Base-by-base conservation (phyloP, 1,284 basidiomycete genomes). In the Malassezia caprae region DNA sequence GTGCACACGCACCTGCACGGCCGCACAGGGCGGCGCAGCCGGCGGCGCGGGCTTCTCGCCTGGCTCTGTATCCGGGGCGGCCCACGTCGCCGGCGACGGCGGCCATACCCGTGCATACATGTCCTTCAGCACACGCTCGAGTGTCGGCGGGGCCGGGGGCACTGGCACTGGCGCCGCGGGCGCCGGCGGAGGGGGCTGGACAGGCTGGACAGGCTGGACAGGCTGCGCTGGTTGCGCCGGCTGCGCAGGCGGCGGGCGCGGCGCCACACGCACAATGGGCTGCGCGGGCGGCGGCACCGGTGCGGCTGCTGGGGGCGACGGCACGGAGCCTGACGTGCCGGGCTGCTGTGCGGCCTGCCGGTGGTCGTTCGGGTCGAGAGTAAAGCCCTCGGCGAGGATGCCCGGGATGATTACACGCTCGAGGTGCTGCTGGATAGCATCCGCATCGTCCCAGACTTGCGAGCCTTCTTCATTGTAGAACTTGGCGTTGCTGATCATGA, bases 401-500 rank as follows among this genome's bases (percentile, higher is more conserved):
- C 61, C 56, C 1, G 72, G 72, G 21, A 74, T 64, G 13, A 66
- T 49, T 26, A 57, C 59, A n/a, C 50, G 56, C 37, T 73, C 69
- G 41, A 74, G 53, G 44, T 70, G 62, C 24, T 52, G 50, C 19
- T 57, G 45, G 10, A 53, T 12, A 35, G 60, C 63, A 10, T 63
- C 57, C 1, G 72, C 72, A 40, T 71, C 70, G 19, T 63, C 51
- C 68, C 67, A 71, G 21, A 72, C 56, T 4, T 48, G 40, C 15
- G 63, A 61, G 15, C 61, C 54, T 12, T 64, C 63, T 46, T 67
- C 61, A 37, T 72, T 70, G 58, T 61, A 74, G 39, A 60, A 60
- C 53, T 69, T 58, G 11, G 72, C 72, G 50, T 74, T 74, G 61
- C 61, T 60, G 43, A 72, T 62, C 70, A 74, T 74, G 24, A 60